phyloP scores from a whole-genome alignment of 2,329 filamentous ascomycete species.

The Aureobasidium sp. region DNA sequence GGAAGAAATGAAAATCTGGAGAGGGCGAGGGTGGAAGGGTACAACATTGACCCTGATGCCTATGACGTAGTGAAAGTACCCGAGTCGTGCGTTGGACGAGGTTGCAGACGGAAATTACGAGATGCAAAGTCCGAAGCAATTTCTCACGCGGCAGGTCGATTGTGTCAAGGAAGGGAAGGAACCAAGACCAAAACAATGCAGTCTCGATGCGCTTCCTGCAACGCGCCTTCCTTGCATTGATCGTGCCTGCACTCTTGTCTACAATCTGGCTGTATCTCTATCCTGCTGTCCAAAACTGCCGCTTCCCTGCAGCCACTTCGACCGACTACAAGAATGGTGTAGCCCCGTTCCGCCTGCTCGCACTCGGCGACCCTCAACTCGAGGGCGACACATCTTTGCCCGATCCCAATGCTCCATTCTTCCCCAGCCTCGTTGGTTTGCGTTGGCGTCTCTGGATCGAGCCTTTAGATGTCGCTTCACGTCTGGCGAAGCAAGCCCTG shows the following conservation, averaged over 20 bases:
- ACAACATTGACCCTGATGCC: no score
- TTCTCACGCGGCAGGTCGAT: slow-evolving; percentile 1
- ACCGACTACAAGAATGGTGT: no score
- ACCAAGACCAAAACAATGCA: slow-evolving; percentile 13
- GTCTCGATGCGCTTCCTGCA: slow-evolving; percentile 46
- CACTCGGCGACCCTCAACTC: slow-evolving; percentile 85
- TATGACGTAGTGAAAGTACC: no score
- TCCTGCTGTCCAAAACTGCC: slow-evolving; percentile 71
- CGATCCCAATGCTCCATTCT: slow-evolving; percentile 38
- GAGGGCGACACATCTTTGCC: slow-evolving; percentile 86
- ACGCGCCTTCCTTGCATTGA: slow-evolving; percentile 42
- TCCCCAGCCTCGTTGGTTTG: slow-evolving; percentile 32
- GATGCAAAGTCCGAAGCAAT: slow-evolving; percentile 10
- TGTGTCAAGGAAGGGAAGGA: background rate
- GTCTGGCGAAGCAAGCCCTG: slow-evolving; percentile 18
- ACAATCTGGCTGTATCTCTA: slow-evolving; percentile 95
- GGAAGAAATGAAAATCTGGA: background rate
- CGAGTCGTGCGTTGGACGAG: no score
- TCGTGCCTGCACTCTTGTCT: slow-evolving; percentile 63
- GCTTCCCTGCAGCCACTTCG: slow-evolving; percentile 62
- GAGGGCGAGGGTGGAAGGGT: no score
- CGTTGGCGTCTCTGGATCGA: slow-evolving; percentile 8
- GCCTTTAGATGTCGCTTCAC: slow-evolving; percentile 6
- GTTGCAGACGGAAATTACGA: slow-evolving; percentile 5
- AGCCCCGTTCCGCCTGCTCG: slow-evolving; percentile 79